Conservation (phyloP, 163 green algal genomes). For the Scenedesmus sp. region DNA sequence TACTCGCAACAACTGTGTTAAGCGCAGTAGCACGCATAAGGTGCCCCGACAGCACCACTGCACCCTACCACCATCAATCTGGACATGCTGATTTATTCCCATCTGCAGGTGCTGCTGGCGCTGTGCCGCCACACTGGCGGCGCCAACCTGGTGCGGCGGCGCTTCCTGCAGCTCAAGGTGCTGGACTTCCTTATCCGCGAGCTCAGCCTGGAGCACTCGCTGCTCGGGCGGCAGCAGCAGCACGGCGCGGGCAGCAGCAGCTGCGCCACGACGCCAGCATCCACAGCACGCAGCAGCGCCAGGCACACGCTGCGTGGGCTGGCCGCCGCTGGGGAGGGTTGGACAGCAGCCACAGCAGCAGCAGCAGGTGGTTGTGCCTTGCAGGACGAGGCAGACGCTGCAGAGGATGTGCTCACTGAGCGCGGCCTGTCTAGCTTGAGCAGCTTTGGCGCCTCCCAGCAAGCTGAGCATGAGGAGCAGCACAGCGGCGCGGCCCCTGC, state of each 20-base stretch:
- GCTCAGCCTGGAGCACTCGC: constrained; percentile 29
- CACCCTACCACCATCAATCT: no score
- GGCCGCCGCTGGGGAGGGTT: no score
- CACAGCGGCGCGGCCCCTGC: not conserved
- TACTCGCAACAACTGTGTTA: no score
- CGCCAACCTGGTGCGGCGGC: constrained; percentile 19
- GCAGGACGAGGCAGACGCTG: not conserved
- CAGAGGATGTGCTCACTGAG: not conserved
- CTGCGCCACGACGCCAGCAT: constrained; percentile 15
- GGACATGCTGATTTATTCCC: no score
- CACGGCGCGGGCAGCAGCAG: constrained; percentile 6
- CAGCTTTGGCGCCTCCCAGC: not conserved
- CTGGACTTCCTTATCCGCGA: constrained; percentile 47
- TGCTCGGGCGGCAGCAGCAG: not conserved
- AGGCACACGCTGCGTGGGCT: not conserved
- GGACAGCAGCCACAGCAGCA: not conserved
- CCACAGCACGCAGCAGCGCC: not conserved
- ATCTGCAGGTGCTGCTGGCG: constrained; percentile 52
- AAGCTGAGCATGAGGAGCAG: not conserved
- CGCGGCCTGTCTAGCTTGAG: not conserved
- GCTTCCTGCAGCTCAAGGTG: constrained; percentile 52
- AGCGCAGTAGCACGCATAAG: no score
- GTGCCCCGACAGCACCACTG: no score
- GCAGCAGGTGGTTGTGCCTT: no score
- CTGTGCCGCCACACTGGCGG: constrained; percentile 23